Evolutionary conservation across 2,329 filamentous ascomycete species (phyloP), one percentile per base, ranked within the genome.

Genomic region (Fusarium robinianum): DNA sequence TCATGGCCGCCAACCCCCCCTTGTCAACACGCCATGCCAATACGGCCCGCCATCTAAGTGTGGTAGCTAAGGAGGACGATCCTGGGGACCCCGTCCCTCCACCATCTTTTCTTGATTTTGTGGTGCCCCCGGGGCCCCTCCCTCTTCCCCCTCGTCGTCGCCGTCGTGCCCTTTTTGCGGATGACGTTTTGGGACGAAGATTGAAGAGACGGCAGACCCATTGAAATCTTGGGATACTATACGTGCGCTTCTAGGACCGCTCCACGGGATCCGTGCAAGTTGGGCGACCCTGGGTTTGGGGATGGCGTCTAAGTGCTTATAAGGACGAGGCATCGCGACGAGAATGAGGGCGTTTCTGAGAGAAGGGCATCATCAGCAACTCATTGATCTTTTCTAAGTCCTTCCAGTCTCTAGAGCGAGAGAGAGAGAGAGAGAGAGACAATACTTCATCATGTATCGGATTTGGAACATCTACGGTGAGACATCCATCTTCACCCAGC

Each of bases 381-480:
- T 7, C 26, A n/a, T 16, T 30, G 33, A 21, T 26, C 23, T 42
- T 38, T 25, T 35, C 31, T 16, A 25, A 21, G 12, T n/a, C 19
- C 22, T 9, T 26, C 14, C 25, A 37, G 27, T 32, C 38, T 41
- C 17, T 18, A 21, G 17, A 27, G 11, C 5, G 12, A 15, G 27
- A 26, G n/a, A 42, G 39, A 18, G 33, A 27, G 4, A 19, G 12
- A 15, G 3, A 27, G 10, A 36, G 29, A 34, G 25, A 41, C 25
- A 12, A 5, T 29, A 21, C 25, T 35, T 36, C 52, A 55, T 6
- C 40, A 69, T 69, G 66, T 69, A 64, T 59, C 44, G 43, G 22
- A 69, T 68, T 24, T 67, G 63, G 56, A 69, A 69, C 41, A 67
- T 69, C 29, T 69, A 69, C 41, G 65, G 66, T 69, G 57, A 24